phyloP scores from a whole-genome alignment of 345 rosid genomes.

The Populus nigra region DNA sequence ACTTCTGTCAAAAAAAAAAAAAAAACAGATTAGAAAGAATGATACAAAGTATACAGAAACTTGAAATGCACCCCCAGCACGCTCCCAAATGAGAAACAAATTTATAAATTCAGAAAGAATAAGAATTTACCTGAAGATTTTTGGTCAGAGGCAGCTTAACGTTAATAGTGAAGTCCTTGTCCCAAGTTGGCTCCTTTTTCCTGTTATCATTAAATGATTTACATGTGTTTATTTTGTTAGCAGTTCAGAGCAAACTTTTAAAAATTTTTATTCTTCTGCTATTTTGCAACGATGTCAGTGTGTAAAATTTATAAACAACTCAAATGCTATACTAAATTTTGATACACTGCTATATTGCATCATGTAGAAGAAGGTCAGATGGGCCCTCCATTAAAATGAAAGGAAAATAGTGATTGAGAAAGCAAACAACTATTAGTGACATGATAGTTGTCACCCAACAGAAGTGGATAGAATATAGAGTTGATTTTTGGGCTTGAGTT shows the following conservation, averaged over 20 bases:
- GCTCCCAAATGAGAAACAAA: not conserved
- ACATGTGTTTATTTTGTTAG: not conserved
- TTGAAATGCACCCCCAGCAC: not conserved
- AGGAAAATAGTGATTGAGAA: not conserved
- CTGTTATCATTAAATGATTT: constrained; percentile 39
- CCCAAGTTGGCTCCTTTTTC: constrained; percentile 82
- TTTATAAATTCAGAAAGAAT: constrained; percentile 13
- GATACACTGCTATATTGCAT: too few species aligned
- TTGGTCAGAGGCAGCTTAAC: constrained; percentile 53
- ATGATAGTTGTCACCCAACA: not conserved
- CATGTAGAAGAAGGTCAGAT: too few species aligned
- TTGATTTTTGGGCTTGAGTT: not conserved
- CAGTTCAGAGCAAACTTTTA: constrained; percentile 4
- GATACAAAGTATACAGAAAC: too few species aligned
- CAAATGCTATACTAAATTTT: too few species aligned
- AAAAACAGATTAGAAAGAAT: too few species aligned
- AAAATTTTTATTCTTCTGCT: not conserved
- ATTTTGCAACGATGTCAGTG: not conserved
- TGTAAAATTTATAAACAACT: not conserved
- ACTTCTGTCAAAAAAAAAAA: not conserved
- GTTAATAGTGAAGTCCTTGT: constrained; percentile 67
- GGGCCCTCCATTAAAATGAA: too few species aligned
- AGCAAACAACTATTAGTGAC: not conserved
- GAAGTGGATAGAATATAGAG: not conserved
- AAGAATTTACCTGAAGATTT: constrained; percentile 61